Evolutionary conservation across 2,329 filamentous ascomycete species (phyloP).

Genomic region (Karstenula rhodostoma): DNA sequence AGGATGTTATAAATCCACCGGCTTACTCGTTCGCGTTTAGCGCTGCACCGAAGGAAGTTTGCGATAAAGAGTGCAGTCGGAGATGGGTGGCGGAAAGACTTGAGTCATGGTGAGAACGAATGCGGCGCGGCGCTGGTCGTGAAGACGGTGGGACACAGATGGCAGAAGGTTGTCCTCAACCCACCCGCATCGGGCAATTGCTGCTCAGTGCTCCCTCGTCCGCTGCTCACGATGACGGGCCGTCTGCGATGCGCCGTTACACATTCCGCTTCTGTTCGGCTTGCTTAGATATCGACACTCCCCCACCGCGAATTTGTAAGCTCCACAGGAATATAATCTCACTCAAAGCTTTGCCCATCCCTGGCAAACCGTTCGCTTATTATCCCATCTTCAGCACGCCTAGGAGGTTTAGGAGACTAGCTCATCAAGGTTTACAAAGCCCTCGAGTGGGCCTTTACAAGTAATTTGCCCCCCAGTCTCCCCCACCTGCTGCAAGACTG

Average conservation of each 20-base stretch:
- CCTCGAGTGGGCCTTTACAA: no score
- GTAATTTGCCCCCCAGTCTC: no score
- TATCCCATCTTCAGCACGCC: neutral
- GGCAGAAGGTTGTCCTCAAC: neutral
- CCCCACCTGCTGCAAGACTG: no score
- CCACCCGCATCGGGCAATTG: neutral
- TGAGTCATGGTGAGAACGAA: conserved; percentile 4
- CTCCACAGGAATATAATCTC: neutral
- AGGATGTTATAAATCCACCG: conserved; percentile 2
- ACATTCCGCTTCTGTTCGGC: neutral
- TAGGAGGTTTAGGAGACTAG: no score
- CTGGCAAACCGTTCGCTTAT: neutral
- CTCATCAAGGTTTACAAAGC: no score
- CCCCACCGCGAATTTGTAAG: neutral
- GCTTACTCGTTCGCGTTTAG: conserved; percentile 7
- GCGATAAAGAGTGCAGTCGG: neutral
- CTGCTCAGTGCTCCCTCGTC: neutral
- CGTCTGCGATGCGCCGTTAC: neutral
- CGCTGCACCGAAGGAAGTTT: neutral
- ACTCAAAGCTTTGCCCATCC: neutral
- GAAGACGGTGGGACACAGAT: neutral
- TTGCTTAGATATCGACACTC: neutral
- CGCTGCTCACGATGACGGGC: neutral
- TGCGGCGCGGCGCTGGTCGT: neutral
- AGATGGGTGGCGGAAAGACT: neutral